Evolutionary conservation across 169 alveolate species (phyloP).

Genomic region (Cystoisospora suis): DNA sequence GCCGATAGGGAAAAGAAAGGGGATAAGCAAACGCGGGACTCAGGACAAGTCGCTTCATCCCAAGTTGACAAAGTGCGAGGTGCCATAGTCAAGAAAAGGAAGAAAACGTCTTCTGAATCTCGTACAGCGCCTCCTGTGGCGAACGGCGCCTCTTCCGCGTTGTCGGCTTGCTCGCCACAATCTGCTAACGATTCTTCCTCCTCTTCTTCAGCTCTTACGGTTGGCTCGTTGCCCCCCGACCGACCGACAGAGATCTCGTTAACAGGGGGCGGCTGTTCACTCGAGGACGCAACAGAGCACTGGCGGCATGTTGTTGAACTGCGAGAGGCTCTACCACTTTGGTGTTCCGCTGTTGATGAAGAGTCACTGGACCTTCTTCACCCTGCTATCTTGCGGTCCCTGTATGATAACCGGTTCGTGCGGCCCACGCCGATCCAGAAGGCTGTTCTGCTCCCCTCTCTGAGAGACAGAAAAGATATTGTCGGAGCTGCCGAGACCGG

Average conservation of each 20-base stretch:
- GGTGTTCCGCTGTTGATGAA: not conserved
- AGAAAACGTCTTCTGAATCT: not conserved
- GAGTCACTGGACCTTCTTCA: constrained; percentile 36
- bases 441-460: constrained; percentile 62
- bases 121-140: not conserved
- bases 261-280: not conserved
- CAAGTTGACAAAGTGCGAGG: too few species aligned
- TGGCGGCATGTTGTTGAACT: not conserved
- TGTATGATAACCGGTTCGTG: constrained; percentile 48
- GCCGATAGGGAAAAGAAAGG: not conserved
- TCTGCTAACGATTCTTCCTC: not conserved
- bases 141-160: not conserved
- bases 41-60: not conserved
- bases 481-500: constrained; percentile 71
- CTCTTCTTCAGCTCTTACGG: not conserved
- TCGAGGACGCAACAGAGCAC: constrained; percentile 19
- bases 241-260: not conserved
- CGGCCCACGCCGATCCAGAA: constrained; percentile 67
- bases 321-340: not conserved
- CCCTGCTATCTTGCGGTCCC: constrained; percentile 67
- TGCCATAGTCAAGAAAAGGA: not conserved
- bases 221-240: not conserved
- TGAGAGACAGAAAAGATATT: constrained; percentile 67
- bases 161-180: not conserved
- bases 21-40: not conserved